Base-by-base conservation (phyloP, 257 asterid genomes). In the Catharanthus roseus region DNA sequence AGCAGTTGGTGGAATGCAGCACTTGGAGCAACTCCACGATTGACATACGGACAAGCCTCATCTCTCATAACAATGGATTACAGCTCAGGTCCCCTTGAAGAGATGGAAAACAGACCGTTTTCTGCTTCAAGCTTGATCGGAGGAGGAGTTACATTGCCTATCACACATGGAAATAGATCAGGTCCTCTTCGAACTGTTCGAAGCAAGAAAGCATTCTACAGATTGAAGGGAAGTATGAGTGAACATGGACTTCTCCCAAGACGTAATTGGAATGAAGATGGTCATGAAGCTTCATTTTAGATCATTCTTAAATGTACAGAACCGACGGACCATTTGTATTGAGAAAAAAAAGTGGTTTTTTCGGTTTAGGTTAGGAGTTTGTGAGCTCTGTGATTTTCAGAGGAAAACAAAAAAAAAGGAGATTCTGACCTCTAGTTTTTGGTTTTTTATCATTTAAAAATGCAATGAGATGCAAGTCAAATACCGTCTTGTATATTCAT, bases 1-100 rank as follows among this genome's bases (percentile, higher is more conserved):
- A 87, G 98, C 76, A 93, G 98, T 69, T 93, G 98, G 98, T 93
- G 98, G 98, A 93, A 93, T 36, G 96, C 93, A 2, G 96, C 93
- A 2, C 90, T 86, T 2, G 93, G 82, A 23, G 38, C 77, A 3
- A 88, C 96, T 56, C 98, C 98, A 26, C 81, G 86, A 23, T 67
- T 86, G 42, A 86, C 80, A 1, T 80, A 82, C 15, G 95, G 97
- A 10, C 92, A 83, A 28, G 92, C 96, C 63, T 87, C 95, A 4
- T 81, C 93, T 11, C 89, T 93, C 80, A 85, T 93, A 55, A 93
- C 98, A 0, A 93, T 93, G 98, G 98, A 93, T 57, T 90, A 93
- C 81, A 90, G 96, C 76, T 93, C 97, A 0, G 96, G 93, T 10
- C 90, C 92, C 0, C 96, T 90, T 51, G 98, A 89, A 33, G 95